Base-by-base conservation (phyloP, 768 basidiomycete species). In the Boletus reticulatus region DNA sequence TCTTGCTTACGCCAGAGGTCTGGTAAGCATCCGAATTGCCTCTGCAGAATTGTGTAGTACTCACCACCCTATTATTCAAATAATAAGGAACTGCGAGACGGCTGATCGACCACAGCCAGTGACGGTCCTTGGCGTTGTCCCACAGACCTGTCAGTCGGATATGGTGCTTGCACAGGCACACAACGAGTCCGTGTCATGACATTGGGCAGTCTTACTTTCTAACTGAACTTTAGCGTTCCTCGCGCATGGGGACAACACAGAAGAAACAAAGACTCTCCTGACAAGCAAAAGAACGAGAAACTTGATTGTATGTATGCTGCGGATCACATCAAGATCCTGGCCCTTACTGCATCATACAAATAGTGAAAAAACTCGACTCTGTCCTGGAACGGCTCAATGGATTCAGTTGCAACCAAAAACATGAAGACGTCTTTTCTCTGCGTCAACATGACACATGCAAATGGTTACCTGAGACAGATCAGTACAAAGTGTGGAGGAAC, bases 391-490 rank as follows among this genome's bases (percentile, higher is more conserved):
- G 45, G 45, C 42, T 59, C 8, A 37, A 59, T 34, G 46, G n/a
- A 11, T 29, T 44, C 10, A 43, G 3, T 14, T 59, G 55, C 42
- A 17, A n/a, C 1, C 31, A 34, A 48, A 57, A 36, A 41, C 47
- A 59, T 5, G n/a, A 24, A 31, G 24, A 34, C 3, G 22, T 34
- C 3, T 6, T 44, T 6, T 43, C 31, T 4, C 12, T 39, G n/a
- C 58, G 55, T 3, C 58, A 51, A 44, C 19, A 10, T 22, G 43
- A 20, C 12, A 59, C 58, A 6, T 57, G 58, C 22, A 36, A 24
- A n/a, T 59, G 58, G 58, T 12, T 57, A 2, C 50, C 31, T 12
- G 3, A 27, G 41, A 57, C 55, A 12, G 19, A 13, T 17, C 29
- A 43, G 8, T 59, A 43, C 37, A 39, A 13, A 19, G 6, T 9